Evolutionary conservation across 306 rosid species (phyloP), one percentile per base, ranked within the genome.

Genomic region (Pachyrhizus erosus): DNA sequence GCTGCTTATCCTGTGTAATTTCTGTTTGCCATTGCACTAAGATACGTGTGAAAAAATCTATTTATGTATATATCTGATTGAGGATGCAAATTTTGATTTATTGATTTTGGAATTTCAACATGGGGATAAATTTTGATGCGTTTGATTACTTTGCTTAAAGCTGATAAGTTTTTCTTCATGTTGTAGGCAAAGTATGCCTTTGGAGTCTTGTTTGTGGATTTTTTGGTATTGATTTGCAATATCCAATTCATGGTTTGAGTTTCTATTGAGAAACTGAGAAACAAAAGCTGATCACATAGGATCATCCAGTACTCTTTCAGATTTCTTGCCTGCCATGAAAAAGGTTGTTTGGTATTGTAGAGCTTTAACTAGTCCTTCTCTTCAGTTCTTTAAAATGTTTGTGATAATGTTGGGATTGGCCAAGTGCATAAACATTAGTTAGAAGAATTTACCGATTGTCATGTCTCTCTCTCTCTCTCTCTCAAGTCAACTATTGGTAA

Each of bases 261-360:
- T 17, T 51, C 69, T 40, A 23, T 76, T 87, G 80, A 84, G 82
- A 82, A 70, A n/a, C 26, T 57, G 79, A 49, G 62, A 76, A 58
- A 20, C 55, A 18, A n/a, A n/a, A 43, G 71, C 75, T 61, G 71
- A 73, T 87, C 80, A 12, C 60, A 57, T 27, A 27, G 46, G 81
- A 83, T n/a, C 62, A 60, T 61, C 70, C 49, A 42, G 84, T 69
- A 42, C 79, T 34, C 49, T 77, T 17, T 45, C 67, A 31, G 83
- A 83, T 81, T 87, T 73, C 84, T 89, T 92, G 88, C 91, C 91
- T 26, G 80, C 83, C 68, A 84, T 84, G 87, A 90, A 83, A 80
- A 89, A 92, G 97, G 97, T 91, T 86, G 76, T 51, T 80, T 43
- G 20, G 52, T 42, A 46, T 66, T 87, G 52, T 26, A 18, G 52